These are phyloP conservation scores for Rauvolfia tetraphylla DNA, from an alignment of 257 asterid species.

Conservation along the genomic window DNA sequence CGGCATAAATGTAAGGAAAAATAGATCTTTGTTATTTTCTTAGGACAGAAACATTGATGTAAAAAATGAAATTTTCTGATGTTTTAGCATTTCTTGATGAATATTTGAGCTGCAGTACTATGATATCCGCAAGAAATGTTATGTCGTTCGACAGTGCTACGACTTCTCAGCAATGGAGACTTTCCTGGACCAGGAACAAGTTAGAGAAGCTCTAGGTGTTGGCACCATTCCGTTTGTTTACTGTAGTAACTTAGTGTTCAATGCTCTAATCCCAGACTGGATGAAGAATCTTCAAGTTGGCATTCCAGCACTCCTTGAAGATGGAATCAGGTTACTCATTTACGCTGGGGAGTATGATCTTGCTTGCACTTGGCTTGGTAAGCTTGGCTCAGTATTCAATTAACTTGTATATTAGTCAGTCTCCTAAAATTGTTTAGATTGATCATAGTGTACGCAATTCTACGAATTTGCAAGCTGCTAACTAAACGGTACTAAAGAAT, in stretches of 20 bases:
- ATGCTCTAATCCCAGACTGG: conserved; percentile 42
- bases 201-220: conserved; percentile 50
- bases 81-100: too few relatives aligned
- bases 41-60: too few relatives aligned
- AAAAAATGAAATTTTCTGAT: too few relatives aligned
- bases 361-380: conserved; percentile 74
- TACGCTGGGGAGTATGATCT: conserved; percentile 80
- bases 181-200: conserved; percentile 36
- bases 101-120: conserved; percentile 58
- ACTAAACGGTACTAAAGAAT: too few relatives aligned
- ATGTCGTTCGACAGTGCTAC: conserved; percentile 36
- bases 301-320: conserved; percentile 53
- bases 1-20: conserved; percentile 48
- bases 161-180: conserved; percentile 52
- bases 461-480: too few relatives aligned
- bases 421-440: not conserved
- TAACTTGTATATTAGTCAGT: too few relatives aligned
- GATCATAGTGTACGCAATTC: too few relatives aligned
- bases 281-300: conserved; percentile 43
- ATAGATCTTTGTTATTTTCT: too few relatives aligned
- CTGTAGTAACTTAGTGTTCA: conserved; percentile 39
- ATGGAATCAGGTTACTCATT: conserved; percentile 47
- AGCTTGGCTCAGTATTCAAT: not conserved
- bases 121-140: conserved; percentile 49
- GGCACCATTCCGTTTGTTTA: conserved; percentile 55